Evolutionary conservation across 2,329 filamentous ascomycete genomes (phyloP).

Genomic region (Fusarium sororula): DNA sequence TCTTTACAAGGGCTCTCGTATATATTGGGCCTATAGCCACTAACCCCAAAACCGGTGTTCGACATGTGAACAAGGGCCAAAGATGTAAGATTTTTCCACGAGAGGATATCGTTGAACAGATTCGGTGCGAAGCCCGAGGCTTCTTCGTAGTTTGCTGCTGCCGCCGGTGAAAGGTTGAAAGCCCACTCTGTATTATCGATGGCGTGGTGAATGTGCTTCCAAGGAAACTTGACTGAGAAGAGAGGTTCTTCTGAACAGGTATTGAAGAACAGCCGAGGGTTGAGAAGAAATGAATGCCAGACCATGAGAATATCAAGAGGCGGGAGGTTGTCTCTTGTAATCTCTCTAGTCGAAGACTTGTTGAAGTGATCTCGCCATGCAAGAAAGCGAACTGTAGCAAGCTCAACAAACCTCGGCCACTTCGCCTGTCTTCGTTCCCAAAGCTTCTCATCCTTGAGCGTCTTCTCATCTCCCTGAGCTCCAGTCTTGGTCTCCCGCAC

Average conservation of each 20-base stretch:
- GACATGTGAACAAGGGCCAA: fast-evolving
- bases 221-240: conserved; percentile 32
- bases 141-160: neutral
- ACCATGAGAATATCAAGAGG: conserved; percentile 49
- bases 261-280: conserved; percentile 39
- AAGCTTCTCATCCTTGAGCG: conserved; percentile 30
- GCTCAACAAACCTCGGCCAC: conserved; percentile 41
- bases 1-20: neutral
- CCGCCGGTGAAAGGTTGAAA: neutral
- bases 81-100: neutral
- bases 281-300: conserved; percentile 50
- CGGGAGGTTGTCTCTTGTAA: conserved; percentile 25
- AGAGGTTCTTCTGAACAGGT: conserved; percentile 19
- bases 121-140: neutral
- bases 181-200: conserved; percentile 30
- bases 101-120: neutral
- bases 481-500: conserved; percentile 23
- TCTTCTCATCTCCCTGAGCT: conserved; percentile 25
- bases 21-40: fast-evolving
- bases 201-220: conserved; percentile 22
- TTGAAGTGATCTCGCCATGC: conserved; percentile 32
- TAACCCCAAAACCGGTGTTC: fast-evolving
- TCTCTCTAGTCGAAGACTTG: neutral
- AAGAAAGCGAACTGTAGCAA: conserved; percentile 42
- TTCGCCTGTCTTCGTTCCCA: conserved; percentile 33